These are phyloP conservation scores for Fusarium albosuccineum DNA, from an alignment of 2,329 filamentous ascomycete genomes.

Conservation along the genomic window DNA sequence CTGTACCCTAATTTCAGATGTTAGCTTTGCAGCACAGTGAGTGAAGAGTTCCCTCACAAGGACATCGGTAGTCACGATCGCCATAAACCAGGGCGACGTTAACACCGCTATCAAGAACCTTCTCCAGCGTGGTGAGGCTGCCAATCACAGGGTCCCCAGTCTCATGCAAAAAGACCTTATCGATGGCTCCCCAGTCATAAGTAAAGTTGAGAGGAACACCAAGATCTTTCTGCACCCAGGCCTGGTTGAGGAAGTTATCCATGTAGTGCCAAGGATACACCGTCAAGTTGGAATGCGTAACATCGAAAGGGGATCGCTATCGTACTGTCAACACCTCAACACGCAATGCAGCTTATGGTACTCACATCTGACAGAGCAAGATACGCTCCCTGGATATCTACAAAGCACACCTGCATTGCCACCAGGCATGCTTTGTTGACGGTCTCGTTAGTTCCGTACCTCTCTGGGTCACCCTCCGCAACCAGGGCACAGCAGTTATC, in stretches of 20 bases:
- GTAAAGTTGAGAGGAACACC: constrained; percentile 73
- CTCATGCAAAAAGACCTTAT: constrained; percentile 66
- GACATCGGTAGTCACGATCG: constrained; percentile 70
- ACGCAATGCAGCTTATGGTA: fast-evolving
- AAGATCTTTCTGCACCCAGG: constrained; percentile 67
- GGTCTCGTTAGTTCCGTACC: constrained; percentile 53
- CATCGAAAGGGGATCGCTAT: constrained; percentile 71
- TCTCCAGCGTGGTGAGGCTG: constrained; percentile 59
- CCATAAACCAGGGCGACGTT: constrained; percentile 78
- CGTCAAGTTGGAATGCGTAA: constrained; percentile 65
- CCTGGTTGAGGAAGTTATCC: constrained; percentile 72
- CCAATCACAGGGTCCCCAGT: constrained; percentile 68
- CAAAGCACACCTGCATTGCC: constrained; percentile 54
- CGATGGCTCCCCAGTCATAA: constrained; percentile 53
- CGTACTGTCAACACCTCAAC: background rate
- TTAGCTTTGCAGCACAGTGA: background rate
- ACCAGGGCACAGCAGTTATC: constrained; percentile 58
- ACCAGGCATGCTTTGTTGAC: constrained; percentile 63
- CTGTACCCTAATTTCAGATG: constrained; percentile 55
- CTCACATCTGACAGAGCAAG: constrained; percentile 9
- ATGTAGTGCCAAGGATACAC: constrained; percentile 72
- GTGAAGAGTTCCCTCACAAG: constrained; percentile 59
- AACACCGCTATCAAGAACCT: constrained; percentile 70
- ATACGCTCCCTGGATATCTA: constrained; percentile 23
- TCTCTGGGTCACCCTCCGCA: constrained; percentile 52